phyloP scores from a whole-genome alignment of 2,329 filamentous ascomycete genomes.

The Aspergillus quadricinctus region DNA sequence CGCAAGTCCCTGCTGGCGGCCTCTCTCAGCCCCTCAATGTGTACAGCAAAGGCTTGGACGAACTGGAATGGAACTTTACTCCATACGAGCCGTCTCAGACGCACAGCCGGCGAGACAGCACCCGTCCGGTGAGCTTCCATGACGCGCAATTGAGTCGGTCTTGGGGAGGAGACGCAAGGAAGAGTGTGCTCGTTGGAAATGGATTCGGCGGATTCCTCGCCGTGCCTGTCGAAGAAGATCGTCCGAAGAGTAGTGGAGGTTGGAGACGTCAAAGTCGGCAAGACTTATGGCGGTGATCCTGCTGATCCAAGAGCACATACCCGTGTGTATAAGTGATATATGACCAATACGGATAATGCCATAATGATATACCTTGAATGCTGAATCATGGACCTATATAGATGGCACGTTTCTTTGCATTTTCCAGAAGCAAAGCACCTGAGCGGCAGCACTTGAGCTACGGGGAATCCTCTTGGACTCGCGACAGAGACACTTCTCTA shows the following conservation, averaged over 20 bases:
- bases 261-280: slow-evolving; percentile 30
- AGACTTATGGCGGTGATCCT: slow-evolving; percentile 37
- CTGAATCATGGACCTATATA: background rate
- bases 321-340: background rate
- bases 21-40: slow-evolving; percentile 58
- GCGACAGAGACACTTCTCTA: background rate
- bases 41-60: slow-evolving; percentile 63
- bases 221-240: slow-evolving; percentile 52
- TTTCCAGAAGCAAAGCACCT: background rate
- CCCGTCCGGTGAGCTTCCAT: slow-evolving; percentile 45
- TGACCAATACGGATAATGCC: slow-evolving; percentile 1
- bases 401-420: background rate
- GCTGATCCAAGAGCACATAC: background rate
- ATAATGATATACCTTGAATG: slow-evolving; percentile 8
- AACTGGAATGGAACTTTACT: slow-evolving; percentile 65
- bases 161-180: slow-evolving; percentile 57
- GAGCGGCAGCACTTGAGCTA: background rate
- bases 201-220: slow-evolving; percentile 64
- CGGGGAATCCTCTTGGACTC: no score
- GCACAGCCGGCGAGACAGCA: slow-evolving; percentile 33
- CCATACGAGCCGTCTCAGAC: slow-evolving; percentile 49
- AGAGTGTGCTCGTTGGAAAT: slow-evolving; percentile 62
- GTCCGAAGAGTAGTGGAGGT: slow-evolving; percentile 33
- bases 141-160: slow-evolving; percentile 48
- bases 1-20: slow-evolving; percentile 22